Conservation (phyloP, 164 flowering plant species). For the Aristolochia californica region DNA sequence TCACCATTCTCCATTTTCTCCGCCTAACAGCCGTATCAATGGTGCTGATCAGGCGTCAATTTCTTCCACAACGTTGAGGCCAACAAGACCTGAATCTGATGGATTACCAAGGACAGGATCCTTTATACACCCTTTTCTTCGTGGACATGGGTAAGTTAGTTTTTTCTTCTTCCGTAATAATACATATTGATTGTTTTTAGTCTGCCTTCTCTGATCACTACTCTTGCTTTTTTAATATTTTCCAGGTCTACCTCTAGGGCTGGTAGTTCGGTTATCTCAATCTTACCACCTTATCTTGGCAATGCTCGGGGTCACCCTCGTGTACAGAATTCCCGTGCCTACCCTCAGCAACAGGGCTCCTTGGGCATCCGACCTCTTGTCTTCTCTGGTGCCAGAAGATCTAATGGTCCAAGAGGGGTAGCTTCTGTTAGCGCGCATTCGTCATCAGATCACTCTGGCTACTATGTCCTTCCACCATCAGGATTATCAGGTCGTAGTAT, state of each 20-base stretch:
- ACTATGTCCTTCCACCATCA: conserved; percentile 43
- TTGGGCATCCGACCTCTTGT: conserved; percentile 34
- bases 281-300: conserved; percentile 60
- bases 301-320: conserved; percentile 60
- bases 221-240: conserved; percentile 18
- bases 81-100: conserved; percentile 42
- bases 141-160: conserved; percentile 55
- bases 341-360: conserved; percentile 41
- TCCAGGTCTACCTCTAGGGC: conserved; percentile 34
- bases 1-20: conserved; percentile 47
- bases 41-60: conserved; percentile 25
- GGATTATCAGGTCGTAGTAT: conserved; percentile 43
- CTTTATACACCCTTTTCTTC: conserved; percentile 42
- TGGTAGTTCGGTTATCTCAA: conserved; percentile 44
- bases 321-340: conserved; percentile 58
- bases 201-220: neutral
- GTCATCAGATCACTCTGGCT: conserved; percentile 56
- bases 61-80: conserved; percentile 29
- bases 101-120: conserved; percentile 43
- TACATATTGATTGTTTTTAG: neutral
- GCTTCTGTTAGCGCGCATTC: conserved; percentile 33
- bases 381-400: conserved; percentile 32
- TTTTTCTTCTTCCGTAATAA: neutral
- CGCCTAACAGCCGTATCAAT: conserved; percentile 24
- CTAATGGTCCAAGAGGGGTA: conserved; percentile 39